These are phyloP conservation scores for Ophiocordyceps sinensis DNA, from an alignment of 2,329 filamentous ascomycete species.

Conservation along the genomic window DNA sequence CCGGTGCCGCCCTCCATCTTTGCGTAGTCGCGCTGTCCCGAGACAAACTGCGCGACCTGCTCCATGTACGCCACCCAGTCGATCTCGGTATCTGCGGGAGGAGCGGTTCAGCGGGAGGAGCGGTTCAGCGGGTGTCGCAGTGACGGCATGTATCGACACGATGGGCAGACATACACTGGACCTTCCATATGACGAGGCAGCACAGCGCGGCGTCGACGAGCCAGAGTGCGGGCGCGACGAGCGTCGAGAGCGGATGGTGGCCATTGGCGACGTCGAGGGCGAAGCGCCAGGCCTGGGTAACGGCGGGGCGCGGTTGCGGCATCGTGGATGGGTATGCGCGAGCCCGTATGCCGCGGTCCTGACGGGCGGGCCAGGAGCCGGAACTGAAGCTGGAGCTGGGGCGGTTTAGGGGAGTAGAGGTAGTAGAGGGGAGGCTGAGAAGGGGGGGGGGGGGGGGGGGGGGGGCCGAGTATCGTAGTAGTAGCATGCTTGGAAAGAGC, in stretches of 20 bases:
- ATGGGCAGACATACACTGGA: constrained; percentile 52
- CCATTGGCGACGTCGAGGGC: constrained; percentile 31
- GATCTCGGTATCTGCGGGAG: constrained; percentile 72
- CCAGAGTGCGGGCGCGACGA: constrained; percentile 47
- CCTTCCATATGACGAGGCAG: constrained; percentile 59
- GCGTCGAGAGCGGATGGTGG: constrained; percentile 31
- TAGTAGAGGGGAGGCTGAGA: not conserved
- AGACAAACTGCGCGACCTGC: constrained; percentile 65
- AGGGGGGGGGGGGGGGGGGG: no score
- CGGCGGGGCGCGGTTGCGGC: constrained; percentile 9
- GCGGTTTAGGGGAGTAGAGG: not conserved
- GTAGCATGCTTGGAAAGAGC: not conserved
- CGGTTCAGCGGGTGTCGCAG: not conserved
- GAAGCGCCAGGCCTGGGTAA: constrained; percentile 14
- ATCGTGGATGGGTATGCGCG: constrained; percentile 7
- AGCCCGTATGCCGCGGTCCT: no score
- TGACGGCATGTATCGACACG: not conserved
- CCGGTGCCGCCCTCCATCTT: constrained; percentile 79
- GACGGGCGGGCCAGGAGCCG: not conserved
- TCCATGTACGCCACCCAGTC: constrained; percentile 98
- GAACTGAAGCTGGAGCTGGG: not conserved
- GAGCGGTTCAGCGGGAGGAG: not conserved
- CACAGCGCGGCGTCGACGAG: constrained; percentile 59
- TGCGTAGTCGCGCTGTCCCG: constrained; percentile 79
- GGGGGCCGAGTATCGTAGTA: no score